Conservation (phyloP, 2,329 filamentous ascomycete genomes). For the Grosmannia serpens region DNA sequence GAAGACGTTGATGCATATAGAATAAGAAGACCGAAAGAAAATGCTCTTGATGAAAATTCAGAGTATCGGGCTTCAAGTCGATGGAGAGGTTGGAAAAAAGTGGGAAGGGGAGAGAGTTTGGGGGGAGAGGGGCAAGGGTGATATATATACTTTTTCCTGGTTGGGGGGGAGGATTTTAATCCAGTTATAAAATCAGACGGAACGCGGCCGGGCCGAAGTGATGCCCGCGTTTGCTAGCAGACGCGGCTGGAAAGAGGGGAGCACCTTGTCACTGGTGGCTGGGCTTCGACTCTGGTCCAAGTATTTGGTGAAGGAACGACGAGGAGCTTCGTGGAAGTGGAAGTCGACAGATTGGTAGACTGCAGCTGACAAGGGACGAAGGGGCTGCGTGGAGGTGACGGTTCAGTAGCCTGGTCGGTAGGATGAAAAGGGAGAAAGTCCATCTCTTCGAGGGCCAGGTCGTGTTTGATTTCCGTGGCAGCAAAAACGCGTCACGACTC, state of each 20-base stretch:
- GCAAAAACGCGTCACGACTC: neutral
- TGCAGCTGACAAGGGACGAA: neutral
- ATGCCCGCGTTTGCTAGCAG: neutral
- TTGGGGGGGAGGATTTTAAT: neutral
- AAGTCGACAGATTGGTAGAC: neutral
- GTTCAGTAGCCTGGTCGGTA: neutral
- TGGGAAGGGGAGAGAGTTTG: neutral
- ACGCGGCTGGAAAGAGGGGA: neutral
- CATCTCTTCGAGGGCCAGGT: neutral
- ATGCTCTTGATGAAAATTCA: neutral
- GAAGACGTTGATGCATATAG: neutral
- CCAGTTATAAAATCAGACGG: neutral
- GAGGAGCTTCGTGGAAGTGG: neutral
- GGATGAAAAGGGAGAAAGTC: neutral
- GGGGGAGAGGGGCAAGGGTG: neutral
- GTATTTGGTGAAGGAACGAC: neutral
- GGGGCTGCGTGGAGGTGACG: neutral
- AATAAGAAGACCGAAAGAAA: neutral
- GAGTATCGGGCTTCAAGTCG: neutral
- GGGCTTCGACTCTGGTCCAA: neutral
- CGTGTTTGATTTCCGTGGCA: neutral
- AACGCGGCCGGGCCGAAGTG: neutral
- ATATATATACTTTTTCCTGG: neutral
- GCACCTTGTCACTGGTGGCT: neutral
- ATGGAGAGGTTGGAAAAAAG: neutral